Evolutionary conservation across 2,329 filamentous ascomycete genomes (phyloP).

Genomic region (Colletotrichum tropicicola): DNA sequence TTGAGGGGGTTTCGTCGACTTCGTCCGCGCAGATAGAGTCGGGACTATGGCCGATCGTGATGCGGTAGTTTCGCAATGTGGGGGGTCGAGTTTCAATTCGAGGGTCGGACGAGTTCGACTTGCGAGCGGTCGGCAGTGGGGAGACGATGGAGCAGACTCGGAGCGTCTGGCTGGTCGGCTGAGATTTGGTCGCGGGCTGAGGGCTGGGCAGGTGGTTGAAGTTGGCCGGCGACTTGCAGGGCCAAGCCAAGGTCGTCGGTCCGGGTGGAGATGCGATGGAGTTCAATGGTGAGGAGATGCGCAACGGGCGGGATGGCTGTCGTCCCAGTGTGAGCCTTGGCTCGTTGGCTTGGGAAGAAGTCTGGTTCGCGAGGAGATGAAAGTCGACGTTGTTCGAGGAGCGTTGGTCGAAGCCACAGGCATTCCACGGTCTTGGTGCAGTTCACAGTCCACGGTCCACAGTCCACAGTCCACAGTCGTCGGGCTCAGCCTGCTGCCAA

Average conservation of each 20-base stretch:
- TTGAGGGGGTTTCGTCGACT: neutral
- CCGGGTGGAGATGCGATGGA: conserved; percentile 24
- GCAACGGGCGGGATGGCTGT: neutral
- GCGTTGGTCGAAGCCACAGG: conserved; percentile 2
- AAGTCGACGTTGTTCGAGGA: neutral
- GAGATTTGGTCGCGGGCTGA: neutral
- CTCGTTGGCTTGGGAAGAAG: neutral
- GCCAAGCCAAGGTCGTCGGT: conserved; percentile 22
- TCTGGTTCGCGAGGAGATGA: neutral
- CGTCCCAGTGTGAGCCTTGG: neutral
- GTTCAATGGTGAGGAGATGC: conserved; percentile 13
- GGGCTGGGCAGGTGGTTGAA: conserved; percentile 4
- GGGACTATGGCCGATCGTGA: conserved; percentile 7
- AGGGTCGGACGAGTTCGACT: neutral
- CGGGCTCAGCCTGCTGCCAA: conserved; percentile 11
- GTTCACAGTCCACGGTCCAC: no score
- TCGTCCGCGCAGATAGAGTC: neutral
- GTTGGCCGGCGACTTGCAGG: conserved; percentile 16
- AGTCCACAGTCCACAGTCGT: neutral
- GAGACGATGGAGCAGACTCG: neutral
- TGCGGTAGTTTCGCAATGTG: neutral
- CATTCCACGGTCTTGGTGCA: neutral
- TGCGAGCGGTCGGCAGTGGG: neutral
- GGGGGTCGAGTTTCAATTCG: neutral
- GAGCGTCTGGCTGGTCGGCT: neutral